Base-by-base conservation (phyloP, 2,329 filamentous ascomycete genomes). In the Lasiodiplodia sp. region DNA sequence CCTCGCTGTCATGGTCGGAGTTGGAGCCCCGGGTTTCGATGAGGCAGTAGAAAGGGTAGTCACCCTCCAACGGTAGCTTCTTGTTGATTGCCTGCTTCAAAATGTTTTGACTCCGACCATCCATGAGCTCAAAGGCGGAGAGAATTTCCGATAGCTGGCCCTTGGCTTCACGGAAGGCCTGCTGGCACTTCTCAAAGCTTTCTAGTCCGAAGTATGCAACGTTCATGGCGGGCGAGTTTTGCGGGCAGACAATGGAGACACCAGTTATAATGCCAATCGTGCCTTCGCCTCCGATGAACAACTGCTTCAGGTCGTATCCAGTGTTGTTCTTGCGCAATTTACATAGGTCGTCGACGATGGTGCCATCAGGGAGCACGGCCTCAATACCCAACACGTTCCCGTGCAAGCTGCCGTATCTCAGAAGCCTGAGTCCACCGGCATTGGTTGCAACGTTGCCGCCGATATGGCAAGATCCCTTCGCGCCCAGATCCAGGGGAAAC, bases 61-160 rank as follows among this genome's bases (percentile, higher is more conserved):
- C 89, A 67, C 86, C 89, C 73, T 97, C 94, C 2, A 99, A 85
- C 0, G 96, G 96, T 68, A 89, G 86, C 76, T 91, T 92, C 76
- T 91, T 92, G 31, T 90, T 89, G 12, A 91, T 93, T 44, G 94
- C 91, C 66, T 86, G 83, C 68, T 89, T 86, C 49, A 97, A 93
- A 49, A 97, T 67, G 70, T 89, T 84, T 81, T 98, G 96, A 71
- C 89, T 95, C 71, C 89, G 86, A 21, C 88, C 89, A 74, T 99
- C 96, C 95, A 99, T 99, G 71, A 99, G 86, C 83, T 99, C 96
- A 78, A 99, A 99, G 0, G 96, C 96, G 2, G 95, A 98, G 4
- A 99, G 86, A 74, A 99, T 98, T 82, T 99, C 96, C 0, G 92
- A 93, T 0, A 99, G 88, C 78, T 97, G 92, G 49, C 86, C 85